phyloP scores from a whole-genome alignment of 2,329 filamentous ascomycete genomes.

The Trichophyton simii region DNA sequence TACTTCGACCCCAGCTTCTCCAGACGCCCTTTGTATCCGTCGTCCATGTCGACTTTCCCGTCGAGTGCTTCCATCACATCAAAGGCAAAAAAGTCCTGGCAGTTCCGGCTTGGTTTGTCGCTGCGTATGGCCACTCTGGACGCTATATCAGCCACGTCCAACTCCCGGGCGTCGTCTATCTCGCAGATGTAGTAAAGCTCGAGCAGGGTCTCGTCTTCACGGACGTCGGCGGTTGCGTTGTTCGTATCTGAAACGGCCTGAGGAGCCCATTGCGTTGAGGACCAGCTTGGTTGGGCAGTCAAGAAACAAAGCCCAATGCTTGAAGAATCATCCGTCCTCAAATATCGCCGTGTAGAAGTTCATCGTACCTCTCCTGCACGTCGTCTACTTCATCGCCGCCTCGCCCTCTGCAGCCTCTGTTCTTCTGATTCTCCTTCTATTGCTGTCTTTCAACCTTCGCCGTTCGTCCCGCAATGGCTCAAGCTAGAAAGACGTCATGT shows the following conservation, averaged over 20 bases:
- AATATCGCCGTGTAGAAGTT: neutral
- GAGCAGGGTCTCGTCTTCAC: conserved; percentile 1
- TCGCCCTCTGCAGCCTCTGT: neutral
- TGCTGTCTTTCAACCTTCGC: neutral
- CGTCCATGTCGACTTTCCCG: conserved; percentile 11
- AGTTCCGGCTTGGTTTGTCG: conserved; percentile 17
- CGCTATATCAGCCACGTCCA: conserved; percentile 12
- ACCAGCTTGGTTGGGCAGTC: conserved; percentile 2
- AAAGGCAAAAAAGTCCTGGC: conserved; percentile 20
- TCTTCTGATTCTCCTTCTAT: neutral
- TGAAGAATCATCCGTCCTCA: neutral
- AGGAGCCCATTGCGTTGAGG: conserved; percentile 7
- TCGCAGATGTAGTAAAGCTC: conserved; percentile 9
- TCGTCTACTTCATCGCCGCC: neutral
- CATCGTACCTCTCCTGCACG: neutral
- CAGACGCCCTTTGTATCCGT: neutral
- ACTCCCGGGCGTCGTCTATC: conserved; percentile 2
- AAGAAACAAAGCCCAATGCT: conserved; percentile 1
- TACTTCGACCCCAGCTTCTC: neutral
- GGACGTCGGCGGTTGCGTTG: conserved; percentile 6
- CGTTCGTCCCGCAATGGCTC: neutral
- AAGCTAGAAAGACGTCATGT: neutral
- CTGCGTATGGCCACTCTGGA: conserved; percentile 14
- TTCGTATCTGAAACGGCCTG: conserved; percentile 7
- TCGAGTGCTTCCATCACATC: conserved; percentile 17